Evolutionary conservation across 129 eudicot genomes (phyloP), one percentile per base, ranked within the genome.

Genomic region (Flaveria trinervia): DNA sequence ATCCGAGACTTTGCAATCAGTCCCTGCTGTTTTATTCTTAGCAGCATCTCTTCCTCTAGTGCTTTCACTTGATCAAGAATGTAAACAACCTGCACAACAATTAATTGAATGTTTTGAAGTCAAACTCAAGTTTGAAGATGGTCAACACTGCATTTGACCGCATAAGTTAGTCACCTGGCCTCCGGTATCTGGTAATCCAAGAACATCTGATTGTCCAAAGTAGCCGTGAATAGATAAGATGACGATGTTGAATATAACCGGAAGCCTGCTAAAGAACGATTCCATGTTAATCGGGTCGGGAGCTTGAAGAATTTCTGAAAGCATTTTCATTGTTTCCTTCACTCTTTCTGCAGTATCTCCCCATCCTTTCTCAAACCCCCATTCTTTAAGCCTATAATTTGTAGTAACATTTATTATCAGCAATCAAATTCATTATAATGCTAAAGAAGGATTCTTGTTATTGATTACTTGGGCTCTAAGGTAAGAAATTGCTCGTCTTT

Each of bases 361-460:
- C 96, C 96, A 92, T 46, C 98, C 98, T 80, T 83, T 92, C 90
- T 92, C 98, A 17, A 92, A 90, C 1, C 98, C 98, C 94, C 90
- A 86, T 30, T 92, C 90, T 75, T 88, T 84, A 23, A 92, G 91
- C 93, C 96, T 89, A 80, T 45, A 68, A 54, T 33, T 50, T 20
- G 5, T 9, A 20, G 7, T 46, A 76, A 72, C 46, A 26, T 20
- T 15, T 16, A 46, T 39, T 33, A 51, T 25, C 11, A 41, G 15
- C 9, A 15, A 30, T 67, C 23, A 11, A 73, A 18, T 67, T 36
- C 20, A 20, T 33, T 33, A 8, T 15, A 45, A 54, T 11, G 44
- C 44, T 28, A 45, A 51, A 9, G 56, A 22, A 55, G 41, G 59
- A 43, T 28, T 51, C 16, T 11, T 56, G 43, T 66, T 17, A 55